phyloP scores from a whole-genome alignment of 768 basidiomycete species.

The Cystobasidium onofrii region DNA sequence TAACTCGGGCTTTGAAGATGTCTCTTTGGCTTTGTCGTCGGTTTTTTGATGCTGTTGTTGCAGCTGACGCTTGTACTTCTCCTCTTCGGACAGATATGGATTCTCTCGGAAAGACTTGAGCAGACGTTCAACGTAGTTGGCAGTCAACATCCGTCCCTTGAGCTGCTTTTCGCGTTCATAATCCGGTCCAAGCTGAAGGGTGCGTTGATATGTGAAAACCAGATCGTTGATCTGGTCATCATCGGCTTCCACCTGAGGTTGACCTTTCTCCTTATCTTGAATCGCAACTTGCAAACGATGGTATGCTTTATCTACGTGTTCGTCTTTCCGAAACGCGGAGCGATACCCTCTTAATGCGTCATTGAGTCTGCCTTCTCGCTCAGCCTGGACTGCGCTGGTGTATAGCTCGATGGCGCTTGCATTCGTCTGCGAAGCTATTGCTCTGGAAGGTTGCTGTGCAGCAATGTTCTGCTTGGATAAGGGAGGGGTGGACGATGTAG shows the following conservation, averaged over 20 bases:
- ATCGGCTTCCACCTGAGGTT: not conserved
- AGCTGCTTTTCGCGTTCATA: constrained; percentile 36
- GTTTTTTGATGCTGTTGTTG: not conserved
- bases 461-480: not conserved
- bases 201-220: constrained; percentile 37
- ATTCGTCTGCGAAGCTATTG: not conserved
- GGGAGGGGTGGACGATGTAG: not conserved
- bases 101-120: constrained; percentile 35
- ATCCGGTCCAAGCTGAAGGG: constrained; percentile 38
- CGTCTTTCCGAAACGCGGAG: constrained; percentile 38
- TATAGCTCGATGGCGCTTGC: constrained; percentile 39
- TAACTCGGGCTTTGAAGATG: not conserved
- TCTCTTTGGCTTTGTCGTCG: not conserved
- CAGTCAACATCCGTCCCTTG: constrained; percentile 35
- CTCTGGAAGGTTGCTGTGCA: not conserved
- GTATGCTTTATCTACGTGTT: constrained; percentile 39
- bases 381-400: constrained; percentile 33
- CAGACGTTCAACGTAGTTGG: constrained; percentile 32
- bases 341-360: constrained; percentile 5
- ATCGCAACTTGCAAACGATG: constrained; percentile 23
- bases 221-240: constrained; percentile 4
- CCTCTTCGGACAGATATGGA: constrained; percentile 21
- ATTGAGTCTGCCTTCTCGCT: constrained; percentile 38
- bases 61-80: not conserved
- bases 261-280: not conserved